phyloP scores from a whole-genome alignment of 169 alveolate genomes.

The Eimeria tenella region DNA sequence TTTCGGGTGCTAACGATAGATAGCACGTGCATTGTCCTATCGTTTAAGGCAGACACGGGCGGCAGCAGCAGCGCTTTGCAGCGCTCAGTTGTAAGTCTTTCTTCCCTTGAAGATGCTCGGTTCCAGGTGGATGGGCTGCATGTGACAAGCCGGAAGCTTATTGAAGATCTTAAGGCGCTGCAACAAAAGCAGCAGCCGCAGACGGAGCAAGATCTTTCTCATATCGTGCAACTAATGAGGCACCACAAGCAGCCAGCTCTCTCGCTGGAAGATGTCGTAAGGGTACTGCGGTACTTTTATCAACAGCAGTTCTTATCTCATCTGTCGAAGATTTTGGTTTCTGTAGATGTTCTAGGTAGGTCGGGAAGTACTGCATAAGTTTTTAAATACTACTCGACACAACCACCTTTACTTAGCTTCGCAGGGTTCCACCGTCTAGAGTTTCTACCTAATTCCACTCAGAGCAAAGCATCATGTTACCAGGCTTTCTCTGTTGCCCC shows the following conservation, averaged over 20 bases:
- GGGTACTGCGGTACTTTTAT: conserved; percentile 43
- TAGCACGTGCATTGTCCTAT: conserved; percentile 51
- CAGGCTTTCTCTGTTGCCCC: neutral
- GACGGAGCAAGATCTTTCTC: conserved; percentile 1
- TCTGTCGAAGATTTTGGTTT: conserved; percentile 70
- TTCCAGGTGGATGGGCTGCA: conserved; percentile 59
- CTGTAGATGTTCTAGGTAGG: conserved; percentile 77
- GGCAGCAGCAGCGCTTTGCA: conserved; percentile 64
- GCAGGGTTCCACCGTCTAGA: too few relatives aligned
- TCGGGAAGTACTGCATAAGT: conserved; percentile 5
- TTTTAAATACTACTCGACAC: neutral
- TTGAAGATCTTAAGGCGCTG: conserved; percentile 28
- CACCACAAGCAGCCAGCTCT: conserved; percentile 66
- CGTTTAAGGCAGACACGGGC: conserved; percentile 71
- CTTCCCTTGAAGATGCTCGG: conserved; percentile 65
- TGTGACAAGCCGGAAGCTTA: conserved; percentile 14
- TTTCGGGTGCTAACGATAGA: conserved; percentile 60
- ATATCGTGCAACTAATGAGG: neutral
- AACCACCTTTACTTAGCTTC: neutral
- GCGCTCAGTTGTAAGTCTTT: conserved; percentile 57
- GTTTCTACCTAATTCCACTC: too few relatives aligned
- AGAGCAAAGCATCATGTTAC: too few relatives aligned
- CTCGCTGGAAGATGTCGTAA: conserved; percentile 41
- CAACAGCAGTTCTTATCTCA: conserved; percentile 75
- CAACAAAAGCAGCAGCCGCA: conserved; percentile 54